Evolutionary conservation across 805 yeast species (phyloP).

Genomic region (Limtongia smithiae): DNA sequence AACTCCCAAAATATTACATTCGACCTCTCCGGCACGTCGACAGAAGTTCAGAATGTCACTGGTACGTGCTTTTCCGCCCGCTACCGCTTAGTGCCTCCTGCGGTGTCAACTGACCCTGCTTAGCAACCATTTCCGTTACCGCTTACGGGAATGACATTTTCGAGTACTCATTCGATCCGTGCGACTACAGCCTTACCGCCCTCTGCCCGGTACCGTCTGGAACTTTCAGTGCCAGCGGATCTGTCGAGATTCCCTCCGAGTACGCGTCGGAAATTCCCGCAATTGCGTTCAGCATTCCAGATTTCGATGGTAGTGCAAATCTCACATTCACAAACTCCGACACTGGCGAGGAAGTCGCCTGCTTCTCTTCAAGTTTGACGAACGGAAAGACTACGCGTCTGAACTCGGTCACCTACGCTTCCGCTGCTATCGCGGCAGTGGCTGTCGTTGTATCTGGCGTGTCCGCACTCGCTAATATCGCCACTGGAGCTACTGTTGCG

Average conservation of each 20-base stretch:
- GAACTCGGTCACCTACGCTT: constrained; percentile 31
- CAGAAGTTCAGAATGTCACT: constrained; percentile 14
- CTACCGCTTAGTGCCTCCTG: neutral
- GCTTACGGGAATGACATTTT: constrained; percentile 35
- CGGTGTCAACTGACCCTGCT: neutral
- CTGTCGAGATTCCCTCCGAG: constrained; percentile 33
- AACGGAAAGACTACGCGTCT: constrained; percentile 37
- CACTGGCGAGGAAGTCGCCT: constrained; percentile 30
- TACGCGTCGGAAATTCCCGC: constrained; percentile 33
- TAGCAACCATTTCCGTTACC: constrained; percentile 25
- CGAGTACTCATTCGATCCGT: constrained; percentile 34
- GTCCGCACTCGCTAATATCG: constrained; percentile 20
- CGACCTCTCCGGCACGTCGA: constrained; percentile 23
- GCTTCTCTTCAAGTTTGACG: constrained; percentile 32
- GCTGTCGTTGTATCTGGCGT: constrained; percentile 30
- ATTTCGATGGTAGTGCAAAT: constrained; percentile 35
- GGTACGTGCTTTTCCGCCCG: constrained; percentile 9
- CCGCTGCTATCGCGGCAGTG: constrained; percentile 36
- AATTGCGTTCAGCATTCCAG: constrained; percentile 38
- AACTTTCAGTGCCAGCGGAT: constrained; percentile 30
- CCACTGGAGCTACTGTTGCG: constrained; percentile 11
- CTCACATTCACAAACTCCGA: constrained; percentile 30
- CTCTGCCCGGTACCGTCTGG: constrained; percentile 36
- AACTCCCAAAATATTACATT: constrained; percentile 21
- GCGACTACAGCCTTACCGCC: constrained; percentile 33